A percentile compares a stretch with the other conserved stretches of the same genome.
These are phyloP conservation scores for Pythium brachiatum DNA, from an alignment of 352 stramenopile genomes.

Conservation along the genomic window DNA sequence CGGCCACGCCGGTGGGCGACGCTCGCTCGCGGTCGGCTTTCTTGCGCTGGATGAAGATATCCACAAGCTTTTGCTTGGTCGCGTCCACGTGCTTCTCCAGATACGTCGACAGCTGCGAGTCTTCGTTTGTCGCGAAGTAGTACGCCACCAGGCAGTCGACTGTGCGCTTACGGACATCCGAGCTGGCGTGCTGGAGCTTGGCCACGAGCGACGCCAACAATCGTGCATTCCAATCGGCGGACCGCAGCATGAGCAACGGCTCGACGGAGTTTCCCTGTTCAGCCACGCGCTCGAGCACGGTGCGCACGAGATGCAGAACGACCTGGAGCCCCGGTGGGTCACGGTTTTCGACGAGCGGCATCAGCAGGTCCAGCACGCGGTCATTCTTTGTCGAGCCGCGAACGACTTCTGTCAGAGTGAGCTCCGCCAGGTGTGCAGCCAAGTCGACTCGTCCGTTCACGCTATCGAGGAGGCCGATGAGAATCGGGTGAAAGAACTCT, in stretches of 20 bases:
- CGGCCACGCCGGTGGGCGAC: conserved; percentile 23
- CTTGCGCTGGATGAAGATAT: conserved; percentile 75
- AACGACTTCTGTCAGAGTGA: conserved; percentile 43
- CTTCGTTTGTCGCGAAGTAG: conserved; percentile 58
- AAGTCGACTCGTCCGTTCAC: conserved; percentile 40
- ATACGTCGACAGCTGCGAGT: conserved; percentile 36
- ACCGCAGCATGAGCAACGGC: conserved; percentile 20
- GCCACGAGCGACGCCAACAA: conserved; percentile 36
- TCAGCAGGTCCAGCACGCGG: conserved; percentile 39
- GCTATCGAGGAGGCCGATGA: conserved; percentile 51
- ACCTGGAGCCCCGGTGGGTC: conserved; percentile 51
- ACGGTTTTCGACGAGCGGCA: conserved; percentile 32
- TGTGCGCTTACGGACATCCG: conserved; percentile 61
- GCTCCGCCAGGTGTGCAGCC: conserved; percentile 47
- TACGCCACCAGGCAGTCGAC: conserved; percentile 70
- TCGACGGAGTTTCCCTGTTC: not conserved
- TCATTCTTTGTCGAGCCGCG: conserved; percentile 28
- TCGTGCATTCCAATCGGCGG: conserved; percentile 29
- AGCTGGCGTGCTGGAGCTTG: conserved; percentile 47
- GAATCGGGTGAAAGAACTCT: conserved; percentile 57
- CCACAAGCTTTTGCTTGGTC: conserved; percentile 52
- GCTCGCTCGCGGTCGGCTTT: conserved; percentile 17
- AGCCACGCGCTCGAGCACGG: conserved; percentile 37
- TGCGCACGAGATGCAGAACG: conserved; percentile 46
- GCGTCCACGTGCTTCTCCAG: conserved; percentile 46